A percentile compares a stretch with the other conserved stretches of the same genome.
Evolutionary conservation across 257 asterid genomes (phyloP).

Genomic region (Solanum chiquidenum): DNA sequence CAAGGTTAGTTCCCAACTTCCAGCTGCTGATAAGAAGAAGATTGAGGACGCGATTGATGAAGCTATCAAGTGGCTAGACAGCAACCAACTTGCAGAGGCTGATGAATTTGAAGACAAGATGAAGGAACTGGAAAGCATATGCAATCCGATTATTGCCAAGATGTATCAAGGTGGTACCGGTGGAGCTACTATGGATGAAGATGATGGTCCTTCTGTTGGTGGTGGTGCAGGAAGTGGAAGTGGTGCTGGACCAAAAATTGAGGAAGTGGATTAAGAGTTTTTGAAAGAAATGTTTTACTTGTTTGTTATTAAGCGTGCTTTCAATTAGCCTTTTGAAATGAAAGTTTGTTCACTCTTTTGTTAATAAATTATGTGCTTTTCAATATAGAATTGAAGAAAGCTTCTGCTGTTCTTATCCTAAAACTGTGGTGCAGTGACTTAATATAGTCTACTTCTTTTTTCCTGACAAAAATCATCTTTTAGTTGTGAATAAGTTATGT

Average conservation of each 20-base stretch:
- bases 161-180: conserved; percentile 19
- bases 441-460: background rate
- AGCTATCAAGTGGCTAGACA: conserved; percentile 8
- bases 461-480: background rate
- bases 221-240: background rate
- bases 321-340: background rate
- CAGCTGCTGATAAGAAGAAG: conserved; percentile 43
- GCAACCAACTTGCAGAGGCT: conserved; percentile 1
- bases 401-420: background rate
- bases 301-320: background rate
- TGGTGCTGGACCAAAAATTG: conserved; percentile 19
- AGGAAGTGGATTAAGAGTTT: conserved; percentile 12
- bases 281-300: background rate
- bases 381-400: background rate
- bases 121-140: conserved; percentile 15
- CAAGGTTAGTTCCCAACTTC: conserved; percentile 42
- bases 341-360: background rate
- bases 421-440: background rate
- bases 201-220: conserved; percentile 11
- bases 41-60: conserved; percentile 42
- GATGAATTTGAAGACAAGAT: conserved; percentile 5
- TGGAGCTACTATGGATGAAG: conserved; percentile 17
- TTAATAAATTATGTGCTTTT: background rate
- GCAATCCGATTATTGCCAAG: conserved; percentile 26
- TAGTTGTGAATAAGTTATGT: background rate